phyloP scores from a whole-genome alignment of 2,329 filamentous ascomycete genomes.

The Ophiostoma ulmi region DNA sequence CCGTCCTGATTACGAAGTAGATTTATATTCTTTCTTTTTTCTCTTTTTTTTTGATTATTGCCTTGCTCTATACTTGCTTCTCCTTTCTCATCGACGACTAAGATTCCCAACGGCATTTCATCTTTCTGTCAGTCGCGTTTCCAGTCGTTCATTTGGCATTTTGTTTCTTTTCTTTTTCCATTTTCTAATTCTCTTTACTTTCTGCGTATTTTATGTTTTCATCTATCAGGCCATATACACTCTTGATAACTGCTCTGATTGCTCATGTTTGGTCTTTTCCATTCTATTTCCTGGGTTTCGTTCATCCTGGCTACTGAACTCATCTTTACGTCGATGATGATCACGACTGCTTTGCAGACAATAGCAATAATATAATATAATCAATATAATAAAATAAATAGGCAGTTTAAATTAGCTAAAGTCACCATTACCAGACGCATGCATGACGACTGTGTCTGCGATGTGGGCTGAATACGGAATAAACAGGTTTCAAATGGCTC shows the following conservation, averaged over 20 bases:
- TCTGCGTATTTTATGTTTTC: not conserved
- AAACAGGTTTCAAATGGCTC: not conserved
- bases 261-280: not conserved
- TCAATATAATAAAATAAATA: not conserved
- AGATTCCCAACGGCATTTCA: not conserved
- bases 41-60: not conserved
- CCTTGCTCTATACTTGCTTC: too few species aligned
- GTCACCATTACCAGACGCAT: not conserved
- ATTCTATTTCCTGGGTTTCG: not conserved
- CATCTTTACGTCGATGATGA: not conserved
- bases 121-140: not conserved
- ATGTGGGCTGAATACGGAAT: not conserved
- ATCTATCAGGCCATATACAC: not conserved
- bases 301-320: not conserved
- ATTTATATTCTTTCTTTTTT: not conserved
- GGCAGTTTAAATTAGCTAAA: not conserved
- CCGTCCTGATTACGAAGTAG: slow-evolving; percentile 54
- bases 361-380: not conserved
- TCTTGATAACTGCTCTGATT: not conserved
- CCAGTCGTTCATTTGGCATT: not conserved
- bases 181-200: not conserved
- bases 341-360: slow-evolving; percentile 2
- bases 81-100: not conserved
- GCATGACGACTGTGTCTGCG: not conserved
- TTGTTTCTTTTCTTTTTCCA: not conserved